Evolutionary conservation across 2,329 filamentous ascomycete genomes (phyloP).

Genomic region (Paraphoma sp.): DNA sequence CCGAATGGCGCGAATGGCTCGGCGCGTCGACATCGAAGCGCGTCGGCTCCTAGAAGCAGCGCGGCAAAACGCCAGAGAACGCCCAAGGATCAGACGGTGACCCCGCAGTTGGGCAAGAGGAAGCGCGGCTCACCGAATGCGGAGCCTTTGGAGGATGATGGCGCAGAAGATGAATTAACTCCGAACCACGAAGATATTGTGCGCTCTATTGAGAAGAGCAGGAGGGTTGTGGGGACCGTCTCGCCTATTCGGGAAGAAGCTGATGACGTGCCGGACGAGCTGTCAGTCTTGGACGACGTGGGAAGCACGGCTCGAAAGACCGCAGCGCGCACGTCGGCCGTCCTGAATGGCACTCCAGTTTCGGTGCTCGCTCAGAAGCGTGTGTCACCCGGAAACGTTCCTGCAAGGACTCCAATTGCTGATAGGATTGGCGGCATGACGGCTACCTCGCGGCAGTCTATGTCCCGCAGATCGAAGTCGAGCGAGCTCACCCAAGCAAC

Average conservation of each 20-base stretch:
- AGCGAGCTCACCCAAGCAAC: slow-evolving; percentile 32
- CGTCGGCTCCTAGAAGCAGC: slow-evolving; percentile 33
- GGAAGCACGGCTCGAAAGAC: slow-evolving; percentile 21
- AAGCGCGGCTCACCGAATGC: slow-evolving; percentile 36
- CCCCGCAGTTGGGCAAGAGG: slow-evolving; percentile 42
- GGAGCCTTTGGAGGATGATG: slow-evolving; percentile 17
- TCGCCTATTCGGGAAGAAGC: slow-evolving; percentile 33
- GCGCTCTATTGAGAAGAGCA: slow-evolving; percentile 36
- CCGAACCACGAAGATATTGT: slow-evolving; percentile 34
- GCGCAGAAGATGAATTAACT: slow-evolving; percentile 39
- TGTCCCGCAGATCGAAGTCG: slow-evolving; percentile 24
- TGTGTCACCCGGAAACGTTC: neutral
- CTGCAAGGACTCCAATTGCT: slow-evolving; percentile 15
- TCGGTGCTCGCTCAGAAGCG: slow-evolving; percentile 14
- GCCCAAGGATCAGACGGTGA: slow-evolving; percentile 23
- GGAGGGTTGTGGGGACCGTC: slow-evolving; percentile 28
- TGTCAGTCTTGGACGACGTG: slow-evolving; percentile 32
- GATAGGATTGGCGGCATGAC: slow-evolving; percentile 7
- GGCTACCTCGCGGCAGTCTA: slow-evolving; percentile 16
- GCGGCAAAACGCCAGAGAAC: slow-evolving; percentile 23
- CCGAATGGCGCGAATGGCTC: slow-evolving; percentile 28
- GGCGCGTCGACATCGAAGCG: slow-evolving; percentile 35
- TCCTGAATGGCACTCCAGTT: slow-evolving; percentile 17
- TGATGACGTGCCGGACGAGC: slow-evolving; percentile 36
- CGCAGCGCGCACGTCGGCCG: slow-evolving; percentile 8